Evolutionary conservation across 2,329 filamentous ascomycete genomes (phyloP).

Genomic region (Xylaria sp.): DNA sequence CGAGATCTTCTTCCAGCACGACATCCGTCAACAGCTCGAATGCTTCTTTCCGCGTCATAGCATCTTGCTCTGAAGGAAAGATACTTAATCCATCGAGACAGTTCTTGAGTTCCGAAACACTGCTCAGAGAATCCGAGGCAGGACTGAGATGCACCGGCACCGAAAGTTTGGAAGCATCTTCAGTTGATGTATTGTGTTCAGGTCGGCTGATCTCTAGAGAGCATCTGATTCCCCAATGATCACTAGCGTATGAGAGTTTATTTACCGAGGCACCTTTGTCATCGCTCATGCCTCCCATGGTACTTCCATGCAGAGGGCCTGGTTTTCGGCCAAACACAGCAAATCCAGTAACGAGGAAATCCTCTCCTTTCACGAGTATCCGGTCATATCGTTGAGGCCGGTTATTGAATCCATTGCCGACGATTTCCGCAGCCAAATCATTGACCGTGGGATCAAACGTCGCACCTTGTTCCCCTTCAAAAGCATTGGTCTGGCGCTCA

Average conservation of each 20-base stretch:
- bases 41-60: conserved; percentile 48
- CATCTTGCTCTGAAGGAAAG: conserved; percentile 56
- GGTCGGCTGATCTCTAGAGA: conserved; percentile 41
- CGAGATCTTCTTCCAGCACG: conserved; percentile 44
- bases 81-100: conserved; percentile 46
- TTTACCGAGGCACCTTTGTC: conserved; percentile 7
- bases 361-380: conserved; percentile 58
- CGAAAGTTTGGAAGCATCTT: conserved; percentile 35
- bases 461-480: conserved; percentile 66
- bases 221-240: conserved; percentile 64
- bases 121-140: conserved; percentile 41
- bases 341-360: conserved; percentile 50
- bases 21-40: conserved; percentile 52
- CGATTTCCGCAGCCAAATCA: conserved; percentile 57
- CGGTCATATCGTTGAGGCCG: conserved; percentile 70
- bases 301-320: conserved; percentile 25
- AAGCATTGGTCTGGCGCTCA: conserved; percentile 42
- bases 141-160: conserved; percentile 44
- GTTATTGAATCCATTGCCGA: conserved; percentile 53
- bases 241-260: conserved; percentile 49
- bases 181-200: conserved; percentile 16
- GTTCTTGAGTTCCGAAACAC: conserved; percentile 44
- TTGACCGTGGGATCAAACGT: conserved; percentile 68
- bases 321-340: conserved; percentile 61
- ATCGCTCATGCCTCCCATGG: not conserved